These are phyloP conservation scores for Diversispora epigaea DNA, from an alignment of 192 early-diverging fungal genomes.

Conservation along the genomic window DNA sequence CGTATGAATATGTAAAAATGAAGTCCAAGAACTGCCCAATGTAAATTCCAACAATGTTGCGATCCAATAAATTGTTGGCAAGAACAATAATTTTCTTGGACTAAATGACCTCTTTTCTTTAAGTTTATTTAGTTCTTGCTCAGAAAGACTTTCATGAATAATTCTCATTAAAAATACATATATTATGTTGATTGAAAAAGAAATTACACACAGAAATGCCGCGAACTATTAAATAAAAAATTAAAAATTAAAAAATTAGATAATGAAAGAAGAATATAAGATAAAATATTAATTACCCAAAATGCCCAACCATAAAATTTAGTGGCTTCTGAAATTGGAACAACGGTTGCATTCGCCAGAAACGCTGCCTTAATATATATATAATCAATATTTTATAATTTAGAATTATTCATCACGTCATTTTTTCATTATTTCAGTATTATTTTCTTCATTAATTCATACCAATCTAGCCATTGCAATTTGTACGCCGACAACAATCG, in stretches of 20 bases:
- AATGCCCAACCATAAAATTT: constrained; percentile 45
- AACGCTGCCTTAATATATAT: constrained; percentile 47
- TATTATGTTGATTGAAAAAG: constrained; percentile 58
- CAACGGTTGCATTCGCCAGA: constrained; percentile 58
- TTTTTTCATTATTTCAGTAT: too few species aligned
- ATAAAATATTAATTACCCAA: constrained; percentile 34
- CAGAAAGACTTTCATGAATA: constrained; percentile 18
- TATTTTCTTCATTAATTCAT: too few species aligned
- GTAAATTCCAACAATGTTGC: constrained; percentile 57
- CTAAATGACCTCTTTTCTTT: constrained; percentile 59
- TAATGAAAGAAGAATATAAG: background rate
- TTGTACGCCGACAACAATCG: constrained; percentile 60
- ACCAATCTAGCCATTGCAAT: constrained; percentile 60
- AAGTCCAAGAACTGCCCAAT: constrained; percentile 63
- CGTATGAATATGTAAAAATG: constrained; percentile 66
- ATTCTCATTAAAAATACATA: constrained; percentile 54
- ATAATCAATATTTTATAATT: background rate
- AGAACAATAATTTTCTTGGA: constrained; percentile 52
- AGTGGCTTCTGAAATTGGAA: constrained; percentile 53
- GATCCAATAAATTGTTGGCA: constrained; percentile 65
- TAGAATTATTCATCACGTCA: background rate
- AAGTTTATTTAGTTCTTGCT: constrained; percentile 19
- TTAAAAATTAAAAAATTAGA: constrained; percentile 38
- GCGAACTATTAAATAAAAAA: constrained; percentile 54
- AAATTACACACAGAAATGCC: constrained; percentile 56